phyloP scores from a whole-genome alignment of 2,329 filamentous ascomycete genomes.

The Lecanicillium sp. region DNA sequence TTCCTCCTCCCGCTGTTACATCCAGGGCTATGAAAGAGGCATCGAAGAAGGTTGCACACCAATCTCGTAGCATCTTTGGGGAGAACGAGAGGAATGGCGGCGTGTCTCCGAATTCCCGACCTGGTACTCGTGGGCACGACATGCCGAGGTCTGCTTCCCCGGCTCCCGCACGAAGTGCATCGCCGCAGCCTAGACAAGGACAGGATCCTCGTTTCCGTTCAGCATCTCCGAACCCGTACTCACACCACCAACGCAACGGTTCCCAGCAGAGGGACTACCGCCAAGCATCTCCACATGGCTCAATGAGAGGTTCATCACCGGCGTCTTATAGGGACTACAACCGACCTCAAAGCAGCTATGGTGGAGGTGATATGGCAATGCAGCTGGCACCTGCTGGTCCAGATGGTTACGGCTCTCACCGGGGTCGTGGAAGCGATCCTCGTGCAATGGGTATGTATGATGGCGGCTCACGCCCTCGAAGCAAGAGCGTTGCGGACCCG shows the following conservation, averaged over 20 bases:
- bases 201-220: slow-evolving; percentile 40
- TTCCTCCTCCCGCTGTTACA: slow-evolving; percentile 86
- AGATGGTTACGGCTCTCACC: slow-evolving; percentile 51
- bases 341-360: slow-evolving; percentile 44
- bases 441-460: slow-evolving; percentile 51
- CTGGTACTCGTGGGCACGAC: slow-evolving; percentile 51
- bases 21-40: slow-evolving; percentile 93
- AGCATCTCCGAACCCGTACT: slow-evolving; percentile 59
- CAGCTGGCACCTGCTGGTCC: slow-evolving; percentile 54
- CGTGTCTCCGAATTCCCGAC: slow-evolving; percentile 37
- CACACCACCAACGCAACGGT: slow-evolving; percentile 25
- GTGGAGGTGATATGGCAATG: slow-evolving; percentile 54
- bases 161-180: slow-evolving; percentile 54
- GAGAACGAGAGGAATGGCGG: slow-evolving; percentile 28
- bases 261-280: slow-evolving; percentile 45
- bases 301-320: slow-evolving; percentile 39
- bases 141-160: slow-evolving; percentile 59
- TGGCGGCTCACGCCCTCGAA: slow-evolving; percentile 49
- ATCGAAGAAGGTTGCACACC: slow-evolving; percentile 77
- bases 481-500: slow-evolving; percentile 79
- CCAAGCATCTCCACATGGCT: slow-evolving; percentile 43
- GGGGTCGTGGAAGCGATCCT: slow-evolving; percentile 41
- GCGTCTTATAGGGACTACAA: slow-evolving; percentile 38
- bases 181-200: slow-evolving; percentile 52
- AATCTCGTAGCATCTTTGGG: slow-evolving; percentile 73